phyloP scores from a whole-genome alignment of 352 stramenopile genomes.

The Pelagophyceae sp. region DNA sequence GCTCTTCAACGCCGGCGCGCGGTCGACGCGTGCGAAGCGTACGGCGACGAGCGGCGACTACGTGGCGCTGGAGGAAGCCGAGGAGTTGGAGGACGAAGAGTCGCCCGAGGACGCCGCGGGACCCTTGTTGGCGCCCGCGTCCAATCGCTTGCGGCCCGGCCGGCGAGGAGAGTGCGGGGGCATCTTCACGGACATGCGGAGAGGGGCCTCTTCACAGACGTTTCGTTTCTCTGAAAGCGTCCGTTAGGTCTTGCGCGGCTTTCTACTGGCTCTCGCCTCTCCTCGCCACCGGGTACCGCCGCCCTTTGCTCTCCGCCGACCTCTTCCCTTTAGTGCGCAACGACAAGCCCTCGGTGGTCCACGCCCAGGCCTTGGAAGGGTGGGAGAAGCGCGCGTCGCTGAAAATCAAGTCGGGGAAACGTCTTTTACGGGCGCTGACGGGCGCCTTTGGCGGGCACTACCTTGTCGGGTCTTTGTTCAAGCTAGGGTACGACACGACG shows the following conservation, averaged over 20 bases:
- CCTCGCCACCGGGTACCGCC: not conserved
- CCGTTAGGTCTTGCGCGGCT: not conserved
- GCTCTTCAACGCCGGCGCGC: constrained; percentile 13
- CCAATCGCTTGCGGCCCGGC: too few relatives aligned
- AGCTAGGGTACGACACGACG: constrained; percentile 76
- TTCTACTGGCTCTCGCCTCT: constrained; percentile 6
- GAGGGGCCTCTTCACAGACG: too few relatives aligned
- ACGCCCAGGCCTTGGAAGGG: not conserved
- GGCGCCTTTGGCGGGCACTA: constrained; percentile 75
- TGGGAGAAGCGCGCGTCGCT: not conserved
- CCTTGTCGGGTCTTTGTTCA: constrained; percentile 69
- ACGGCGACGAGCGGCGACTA: not conserved
- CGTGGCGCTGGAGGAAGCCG: not conserved
- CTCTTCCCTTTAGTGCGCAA: constrained; percentile 1
- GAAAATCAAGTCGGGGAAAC: constrained; percentile 24
- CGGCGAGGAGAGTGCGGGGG: too few relatives aligned
- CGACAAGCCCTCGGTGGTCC: not conserved
- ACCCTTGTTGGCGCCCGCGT: too few relatives aligned
- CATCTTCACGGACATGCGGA: too few relatives aligned
- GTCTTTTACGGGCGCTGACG: constrained; percentile 39
- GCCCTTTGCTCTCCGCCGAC: not conserved
- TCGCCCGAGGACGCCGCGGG: constrained; percentile 15
- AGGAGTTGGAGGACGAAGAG: not conserved
- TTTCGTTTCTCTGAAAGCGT: too few relatives aligned
- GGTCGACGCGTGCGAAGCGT: not conserved